Evolutionary conservation across 2,329 filamentous ascomycete species (phyloP).

Genomic region (Nemania abortiva): DNA sequence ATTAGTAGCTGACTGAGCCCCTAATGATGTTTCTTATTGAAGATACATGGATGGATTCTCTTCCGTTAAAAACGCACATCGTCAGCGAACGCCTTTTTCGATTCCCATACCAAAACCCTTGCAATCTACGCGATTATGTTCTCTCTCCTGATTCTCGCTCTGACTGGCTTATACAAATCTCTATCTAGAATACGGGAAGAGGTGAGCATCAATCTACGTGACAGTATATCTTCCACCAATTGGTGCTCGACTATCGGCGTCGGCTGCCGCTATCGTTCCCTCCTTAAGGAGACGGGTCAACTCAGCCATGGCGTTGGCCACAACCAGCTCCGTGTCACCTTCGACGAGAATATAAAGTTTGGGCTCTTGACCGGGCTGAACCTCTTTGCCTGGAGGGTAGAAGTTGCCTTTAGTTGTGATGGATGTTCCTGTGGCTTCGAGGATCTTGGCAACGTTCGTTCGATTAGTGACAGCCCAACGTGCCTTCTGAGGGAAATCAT

Average conservation of each 20-base stretch:
- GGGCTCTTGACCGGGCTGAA: conserved; percentile 79
- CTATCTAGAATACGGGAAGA: background rate
- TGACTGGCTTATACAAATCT: background rate
- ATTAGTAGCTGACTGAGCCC: background rate
- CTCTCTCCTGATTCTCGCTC: background rate
- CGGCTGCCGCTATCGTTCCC: conserved; percentile 88
- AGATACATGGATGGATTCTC: background rate
- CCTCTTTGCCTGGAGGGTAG: conserved; percentile 85
- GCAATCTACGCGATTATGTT: background rate
- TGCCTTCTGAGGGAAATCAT: conserved; percentile 98
- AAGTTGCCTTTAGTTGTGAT: conserved; percentile 98
- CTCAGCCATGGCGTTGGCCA: conserved; percentile 90
- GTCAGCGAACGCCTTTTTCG: conserved; percentile 28
- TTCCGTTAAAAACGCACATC: conserved; percentile 14
- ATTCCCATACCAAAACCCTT: conserved; percentile 6
- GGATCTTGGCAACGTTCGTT: conserved; percentile 97
- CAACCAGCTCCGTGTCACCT: conserved; percentile 93
- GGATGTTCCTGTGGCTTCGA: conserved; percentile 92
- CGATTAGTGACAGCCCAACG: conserved; percentile 98
- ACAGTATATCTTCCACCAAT: conserved; percentile 88
- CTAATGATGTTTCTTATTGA: conserved; percentile 7
- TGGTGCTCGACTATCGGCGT: conserved; percentile 84
- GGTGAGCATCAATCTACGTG: conserved; percentile 63
- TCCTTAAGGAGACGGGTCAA: conserved; percentile 89
- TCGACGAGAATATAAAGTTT: conserved; percentile 98